These are phyloP conservation scores for Corylus avellana DNA, from an alignment of 306 rosid species.

Conservation along the genomic window DNA sequence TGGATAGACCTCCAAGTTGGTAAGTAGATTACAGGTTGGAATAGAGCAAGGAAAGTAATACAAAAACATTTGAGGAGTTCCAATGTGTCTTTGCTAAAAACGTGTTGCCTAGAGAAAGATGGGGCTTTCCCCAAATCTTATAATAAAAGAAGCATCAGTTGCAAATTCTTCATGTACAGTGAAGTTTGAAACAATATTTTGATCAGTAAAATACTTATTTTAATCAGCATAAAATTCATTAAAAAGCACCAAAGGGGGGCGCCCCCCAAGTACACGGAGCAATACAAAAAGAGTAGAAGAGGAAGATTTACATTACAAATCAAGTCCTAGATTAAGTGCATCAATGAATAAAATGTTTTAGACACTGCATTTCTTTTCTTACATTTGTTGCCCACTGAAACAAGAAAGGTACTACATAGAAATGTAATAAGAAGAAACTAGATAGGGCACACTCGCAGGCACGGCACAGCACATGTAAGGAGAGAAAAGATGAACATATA, in stretches of 20 bases:
- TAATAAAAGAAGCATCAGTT: neutral
- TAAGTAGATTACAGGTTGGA: neutral
- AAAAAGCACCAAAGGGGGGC: neutral
- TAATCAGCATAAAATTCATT: neutral
- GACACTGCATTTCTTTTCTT: neutral
- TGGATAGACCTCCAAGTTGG: neutral
- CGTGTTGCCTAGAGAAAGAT: neutral
- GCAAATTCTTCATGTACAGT: neutral
- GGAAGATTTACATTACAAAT: neutral
- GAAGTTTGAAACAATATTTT: neutral
- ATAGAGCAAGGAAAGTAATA: neutral
- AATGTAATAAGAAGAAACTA: neutral
- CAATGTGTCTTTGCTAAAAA: neutral
- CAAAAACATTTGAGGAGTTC: no score
- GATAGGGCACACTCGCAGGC: neutral
- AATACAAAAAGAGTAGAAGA: neutral
- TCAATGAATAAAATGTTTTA: neutral
- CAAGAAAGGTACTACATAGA: neutral
- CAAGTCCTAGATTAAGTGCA: neutral
- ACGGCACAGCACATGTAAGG: neutral
- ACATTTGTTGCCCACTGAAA: neutral
- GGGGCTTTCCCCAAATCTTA: neutral
- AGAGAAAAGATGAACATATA: neutral
- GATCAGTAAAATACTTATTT: neutral
- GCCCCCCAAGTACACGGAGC: neutral